Evolutionary conservation across 805 yeast species (phyloP).

Genomic region (Tetrapisispora taiwanensis): DNA sequence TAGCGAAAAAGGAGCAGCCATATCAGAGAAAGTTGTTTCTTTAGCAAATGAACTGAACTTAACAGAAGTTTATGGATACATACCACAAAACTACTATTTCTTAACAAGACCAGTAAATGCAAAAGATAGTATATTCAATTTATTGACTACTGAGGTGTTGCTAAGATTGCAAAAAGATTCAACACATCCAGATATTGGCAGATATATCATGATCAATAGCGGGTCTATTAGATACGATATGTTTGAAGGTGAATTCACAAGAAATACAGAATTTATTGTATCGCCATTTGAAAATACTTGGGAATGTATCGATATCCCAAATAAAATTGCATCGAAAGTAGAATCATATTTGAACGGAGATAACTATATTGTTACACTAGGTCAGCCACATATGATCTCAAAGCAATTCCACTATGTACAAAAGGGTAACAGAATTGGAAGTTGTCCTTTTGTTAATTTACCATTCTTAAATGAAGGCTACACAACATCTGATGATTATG

Average conservation of each 20-base stretch:
- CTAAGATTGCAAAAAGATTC: conserved; percentile 26
- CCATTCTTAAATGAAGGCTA: conserved; percentile 51
- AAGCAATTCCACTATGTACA: not conserved
- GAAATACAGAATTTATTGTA: conserved; percentile 69
- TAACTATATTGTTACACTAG: not conserved
- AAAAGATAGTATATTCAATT: conserved; percentile 44
- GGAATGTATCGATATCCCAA: conserved; percentile 56
- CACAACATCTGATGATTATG: conserved; percentile 75
- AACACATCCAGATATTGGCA: conserved; percentile 22
- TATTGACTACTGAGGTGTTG: conserved; percentile 50
- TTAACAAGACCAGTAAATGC: conserved; percentile 57
- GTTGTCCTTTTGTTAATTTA: conserved; percentile 19
- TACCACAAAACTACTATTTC: conserved; percentile 57
- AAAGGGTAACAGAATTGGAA: not conserved
- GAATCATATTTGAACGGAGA: conserved; percentile 48
- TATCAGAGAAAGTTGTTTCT: conserved; percentile 36
- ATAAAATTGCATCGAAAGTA: conserved; percentile 43
- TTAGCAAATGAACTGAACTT: conserved; percentile 43
- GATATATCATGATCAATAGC: conserved; percentile 65
- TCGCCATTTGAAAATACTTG: conserved; percentile 80
- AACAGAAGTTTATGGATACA: conserved; percentile 49
- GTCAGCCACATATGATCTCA: not conserved
- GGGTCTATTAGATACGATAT: conserved; percentile 85
- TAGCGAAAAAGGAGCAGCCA: conserved; percentile 44
- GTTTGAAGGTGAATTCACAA: conserved; percentile 73